Base-by-base conservation (phyloP, 495 filamentous ascomycete species). In the Penicillium odoratum region DNA sequence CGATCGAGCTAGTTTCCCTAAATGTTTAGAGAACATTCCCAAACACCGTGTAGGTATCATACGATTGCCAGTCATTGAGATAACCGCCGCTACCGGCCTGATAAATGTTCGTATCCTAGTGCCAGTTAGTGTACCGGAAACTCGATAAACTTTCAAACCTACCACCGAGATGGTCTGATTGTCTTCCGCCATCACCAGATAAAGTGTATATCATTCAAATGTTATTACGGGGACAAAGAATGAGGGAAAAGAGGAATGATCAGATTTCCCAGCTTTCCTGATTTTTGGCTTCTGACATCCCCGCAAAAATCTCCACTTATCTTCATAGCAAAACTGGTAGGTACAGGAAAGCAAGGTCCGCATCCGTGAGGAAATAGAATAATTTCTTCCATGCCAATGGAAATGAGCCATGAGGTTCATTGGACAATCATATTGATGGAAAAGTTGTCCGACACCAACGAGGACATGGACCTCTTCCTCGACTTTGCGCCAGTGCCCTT, bases 1-100 rank as follows among this genome's bases (percentile, higher is more conserved):
- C 47, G 49, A 66, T 62, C n/a, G 63, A 66, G 8, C 57, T 57
- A 3, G 63, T 63, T 25, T 66, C 63, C 13, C 60, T 54, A 15
- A 33, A 11, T 0, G 5, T 3, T 47, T 28, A 28, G 25, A 47
- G 18, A 7, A 8, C 28, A 15, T 26, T 15, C 13, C 6, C 5
- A 21, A 9, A 47, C 3, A 29, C 6, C 9, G 4, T 47, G 18
- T 7, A 28, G 29, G 1, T 28, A 0, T 28, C 44, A 29, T 28
- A 47, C 44, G 44, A 47, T 28, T 47, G 44, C 44, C 44, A 47
- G 44, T 47, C 44, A 47, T 47, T 13, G 6, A 21, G 44, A 47
- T 47, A 47, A 9, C 38, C 16, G 4, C 38, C n/a, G 4, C 13
- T 5, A 15, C 7, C 38, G 13, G 13, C 15, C 4, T 1, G 16